Base-by-base conservation (phyloP, 345 rosid genomes). In the Linum lewisii region DNA sequence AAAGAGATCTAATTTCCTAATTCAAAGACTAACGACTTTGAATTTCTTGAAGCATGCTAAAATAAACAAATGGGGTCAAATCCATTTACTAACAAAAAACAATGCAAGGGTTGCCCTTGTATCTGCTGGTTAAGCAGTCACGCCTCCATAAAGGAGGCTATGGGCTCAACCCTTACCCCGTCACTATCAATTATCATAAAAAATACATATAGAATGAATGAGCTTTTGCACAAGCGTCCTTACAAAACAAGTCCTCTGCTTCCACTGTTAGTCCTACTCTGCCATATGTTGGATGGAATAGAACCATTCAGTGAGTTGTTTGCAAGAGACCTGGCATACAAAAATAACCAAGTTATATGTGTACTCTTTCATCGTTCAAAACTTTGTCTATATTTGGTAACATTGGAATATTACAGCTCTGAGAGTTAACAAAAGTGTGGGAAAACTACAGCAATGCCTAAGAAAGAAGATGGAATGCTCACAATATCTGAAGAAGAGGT, bases 301-400 rank as follows among this genome's bases (percentile, higher is more conserved):
- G 92, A 81, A 57, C 99, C 97, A 65, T 21, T 75, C 69, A 93
- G 68, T 58, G 70, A 72, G 75, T 93, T 93, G 70, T 87, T 85
- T 64, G 94, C 94, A 57, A 93, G 69, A 20, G 75, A 79, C 85
- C 99, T 93, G 94, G 67, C 65, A 80, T 60, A 53, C 47, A 55
- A 55, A 57, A 63, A 64, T 60, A 64, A 63, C 60, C 54, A 56
- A 50, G 37, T 63, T 54, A 60, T 42, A 42, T 11, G 63, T n/a
- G 59, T 59, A 71, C 6, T 32, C 50, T 58, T 51, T 52, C 21
- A 54, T 42, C 21, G 47, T 11, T 49, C 8, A 18, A 36, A 23
- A 18, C 21, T 13, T 21, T 15, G 29, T 21, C 32, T 11, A 32
- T 9, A n/a, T 38, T 63, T 62, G 13, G 42, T 36, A 20, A 13